phyloP scores from a whole-genome alignment of 1,284 basidiomycete genomes.

The Phellopilus nigrolimitatus region DNA sequence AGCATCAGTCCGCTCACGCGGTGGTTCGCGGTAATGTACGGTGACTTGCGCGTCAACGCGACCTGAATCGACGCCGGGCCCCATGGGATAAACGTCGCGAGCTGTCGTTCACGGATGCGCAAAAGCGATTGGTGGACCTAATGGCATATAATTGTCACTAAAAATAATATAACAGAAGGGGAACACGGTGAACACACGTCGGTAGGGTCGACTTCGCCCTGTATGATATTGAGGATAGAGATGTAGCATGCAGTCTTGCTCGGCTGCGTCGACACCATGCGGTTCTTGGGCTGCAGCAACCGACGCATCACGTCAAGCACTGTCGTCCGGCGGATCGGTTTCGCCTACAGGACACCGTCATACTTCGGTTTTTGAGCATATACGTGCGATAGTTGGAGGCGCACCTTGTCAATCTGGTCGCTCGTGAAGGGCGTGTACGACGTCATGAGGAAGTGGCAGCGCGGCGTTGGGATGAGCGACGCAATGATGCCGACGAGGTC shows the following conservation, averaged over 20 bases:
- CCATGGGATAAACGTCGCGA: conserved; percentile 99
- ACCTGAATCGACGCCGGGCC: conserved; percentile 98
- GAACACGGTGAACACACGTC: conserved; percentile 67
- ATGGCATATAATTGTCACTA: background rate
- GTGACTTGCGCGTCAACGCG: conserved; percentile 87
- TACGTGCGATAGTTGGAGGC: conserved; percentile 18
- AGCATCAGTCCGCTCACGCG: conserved; percentile 98
- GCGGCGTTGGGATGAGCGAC: conserved; percentile 95
- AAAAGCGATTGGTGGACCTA: conserved; percentile 96
- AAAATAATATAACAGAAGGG: conserved; percentile 4
- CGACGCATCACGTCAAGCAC: conserved; percentile 99
- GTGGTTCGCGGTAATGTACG: conserved; percentile 84
- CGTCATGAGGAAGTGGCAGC: conserved; percentile 99
- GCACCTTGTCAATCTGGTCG: conserved; percentile 90
- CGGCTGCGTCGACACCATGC: conserved; percentile 94
- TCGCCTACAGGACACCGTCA: conserved; percentile 49
- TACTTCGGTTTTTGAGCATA: conserved; percentile 5
- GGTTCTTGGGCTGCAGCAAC: conserved; percentile 95
- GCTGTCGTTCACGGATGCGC: conserved; percentile 92
- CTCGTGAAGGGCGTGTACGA: conserved; percentile 98
- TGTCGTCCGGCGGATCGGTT: conserved; percentile 87
- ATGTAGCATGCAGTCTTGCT: conserved; percentile 95
- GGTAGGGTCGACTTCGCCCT: conserved; percentile 96
- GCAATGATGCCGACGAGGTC: conserved; percentile 97
- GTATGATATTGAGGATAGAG: conserved; percentile 97